Conservation (phyloP, 2,329 filamentous ascomycete species). For the Claviceps quebecensis region DNA sequence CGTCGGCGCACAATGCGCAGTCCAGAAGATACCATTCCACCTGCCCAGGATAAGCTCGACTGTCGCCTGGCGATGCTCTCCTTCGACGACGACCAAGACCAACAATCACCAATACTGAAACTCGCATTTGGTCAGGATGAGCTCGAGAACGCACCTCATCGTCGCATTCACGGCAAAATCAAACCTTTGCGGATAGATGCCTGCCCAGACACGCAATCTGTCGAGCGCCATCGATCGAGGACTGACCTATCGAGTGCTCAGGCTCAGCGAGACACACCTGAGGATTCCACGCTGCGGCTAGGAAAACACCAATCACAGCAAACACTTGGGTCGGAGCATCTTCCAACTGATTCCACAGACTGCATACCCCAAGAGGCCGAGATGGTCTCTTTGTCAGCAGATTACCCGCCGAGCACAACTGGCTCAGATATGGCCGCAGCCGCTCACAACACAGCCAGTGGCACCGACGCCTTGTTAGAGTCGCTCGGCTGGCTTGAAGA, state of each 20-base stretch:
- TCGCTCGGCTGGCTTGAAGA: constrained; percentile 64
- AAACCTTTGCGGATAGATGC: constrained; percentile 2
- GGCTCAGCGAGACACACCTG: constrained; percentile 22
- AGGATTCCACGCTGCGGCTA: constrained; percentile 14
- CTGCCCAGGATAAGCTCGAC: constrained; percentile 12
- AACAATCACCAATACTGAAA: constrained; percentile 1
- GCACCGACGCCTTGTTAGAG: constrained; percentile 45
- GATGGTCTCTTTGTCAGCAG: constrained; percentile 13
- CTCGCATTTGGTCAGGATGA: constrained; percentile 8
- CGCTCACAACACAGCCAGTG: not conserved
- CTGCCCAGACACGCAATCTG: not conserved
- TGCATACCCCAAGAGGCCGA: constrained; percentile 6
- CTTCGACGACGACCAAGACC: constrained; percentile 4
- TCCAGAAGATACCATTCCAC: constrained; percentile 17
- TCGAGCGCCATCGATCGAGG: constrained; percentile 51
- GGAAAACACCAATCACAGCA: constrained; percentile 14
- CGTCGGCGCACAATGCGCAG: constrained; percentile 49
- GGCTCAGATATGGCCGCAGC: constrained; percentile 15
- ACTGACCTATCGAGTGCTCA: constrained; percentile 51
- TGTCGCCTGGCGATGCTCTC: constrained; percentile 10
- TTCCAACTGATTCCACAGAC: not conserved
- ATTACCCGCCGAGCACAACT: constrained; percentile 5
- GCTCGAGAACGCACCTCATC: constrained; percentile 7
- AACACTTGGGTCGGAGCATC: constrained; percentile 9
- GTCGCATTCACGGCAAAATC: not conserved